Evolutionary conservation across 2,329 filamentous ascomycete species (phyloP), one percentile per base, ranked within the genome.

Genomic region (Scedosporium dehoogii): DNA sequence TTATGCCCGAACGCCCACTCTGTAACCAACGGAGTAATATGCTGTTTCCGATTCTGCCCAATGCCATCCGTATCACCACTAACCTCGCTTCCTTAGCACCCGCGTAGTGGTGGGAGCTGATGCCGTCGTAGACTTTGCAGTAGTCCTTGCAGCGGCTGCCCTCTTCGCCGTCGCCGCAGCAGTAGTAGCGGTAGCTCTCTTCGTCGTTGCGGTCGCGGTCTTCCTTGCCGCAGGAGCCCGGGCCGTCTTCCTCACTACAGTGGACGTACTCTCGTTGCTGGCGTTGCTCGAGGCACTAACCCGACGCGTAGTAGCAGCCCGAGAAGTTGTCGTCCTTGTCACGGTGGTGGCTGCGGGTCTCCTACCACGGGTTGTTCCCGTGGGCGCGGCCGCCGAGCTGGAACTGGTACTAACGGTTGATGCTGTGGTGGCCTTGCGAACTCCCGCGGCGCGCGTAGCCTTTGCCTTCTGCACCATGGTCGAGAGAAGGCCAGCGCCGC

Each of bases 251-350:
- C 81, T 82, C 53, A 88, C 78, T 23, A 89, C 84, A 0, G 87
- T 89, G 6, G 83, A 81, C 14, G 81, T 82, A 71, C 86, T 90
- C 4, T 75, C 79, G 62, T 87, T 84, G 67, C 85, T 89, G 16
- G 82, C 78, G 69, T 85, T 85, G 70, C 86, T 89, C 62, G 77
- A 78, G 66, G 76, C 80, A 68, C 87, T 89, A 69, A 76, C 73
- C 70, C 83, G 79, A 25, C 65, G 65, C 59, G 66, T 68, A 18
- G 16, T 16, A n/a, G 33, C 21, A 21, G 61, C 58, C 23, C 65
- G 29, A 71, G 66, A 27, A 75, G 74, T 59, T 73, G 75, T n/a
- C 70, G 68, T 21, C 77, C 73, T 69, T 10, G 72, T 67, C 3
- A 73, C 68, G 6, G 74, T 66, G 10, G 74, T 71, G 67, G 71